phyloP scores from a whole-genome alignment of 2,329 filamentous ascomycete genomes.

The Colletotrichum tofieldiae region DNA sequence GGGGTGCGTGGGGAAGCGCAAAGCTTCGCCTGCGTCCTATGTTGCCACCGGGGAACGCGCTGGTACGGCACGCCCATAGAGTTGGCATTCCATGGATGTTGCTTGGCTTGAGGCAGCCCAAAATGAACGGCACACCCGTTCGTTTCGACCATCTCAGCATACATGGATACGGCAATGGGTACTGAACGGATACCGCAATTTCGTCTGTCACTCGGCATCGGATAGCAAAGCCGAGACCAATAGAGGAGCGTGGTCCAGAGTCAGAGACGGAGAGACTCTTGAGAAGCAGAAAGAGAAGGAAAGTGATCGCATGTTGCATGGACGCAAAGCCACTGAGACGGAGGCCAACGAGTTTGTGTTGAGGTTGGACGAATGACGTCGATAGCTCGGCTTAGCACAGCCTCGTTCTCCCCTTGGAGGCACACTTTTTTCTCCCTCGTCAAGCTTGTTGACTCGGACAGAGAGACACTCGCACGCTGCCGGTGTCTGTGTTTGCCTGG shows the following conservation, averaged over 20 bases:
- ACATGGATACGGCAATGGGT: background rate
- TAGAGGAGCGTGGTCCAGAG: background rate
- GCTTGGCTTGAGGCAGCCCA: constrained; percentile 35
- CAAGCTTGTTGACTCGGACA: constrained; percentile 4
- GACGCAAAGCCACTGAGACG: constrained; percentile 35
- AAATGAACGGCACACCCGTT: background rate
- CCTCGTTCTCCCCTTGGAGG: constrained; percentile 26
- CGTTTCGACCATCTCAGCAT: constrained; percentile 18
- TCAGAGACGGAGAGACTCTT: constrained; percentile 2
- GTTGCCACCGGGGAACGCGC: constrained; percentile 27
- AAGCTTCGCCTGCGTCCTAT: constrained; percentile 29
- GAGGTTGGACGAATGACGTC: constrained; percentile 43
- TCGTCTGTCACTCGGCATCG: constrained; percentile 36
- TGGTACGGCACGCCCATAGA: constrained; percentile 3
- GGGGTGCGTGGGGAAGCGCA: constrained; percentile 29
- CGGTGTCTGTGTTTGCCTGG: background rate
- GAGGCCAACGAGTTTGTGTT: constrained; percentile 7
- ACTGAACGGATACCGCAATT: constrained; percentile 18
- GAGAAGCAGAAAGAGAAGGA: constrained; percentile 9
- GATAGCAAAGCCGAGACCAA: constrained; percentile 28
- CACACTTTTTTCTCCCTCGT: background rate
- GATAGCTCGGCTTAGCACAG: constrained; percentile 34
- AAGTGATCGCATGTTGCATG: constrained; percentile 28
- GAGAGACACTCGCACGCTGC: background rate
- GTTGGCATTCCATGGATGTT: constrained; percentile 28